Evolutionary conservation across 495 filamentous ascomycete genomes (phyloP).

Genomic region (Amniculicola lignicola): DNA sequence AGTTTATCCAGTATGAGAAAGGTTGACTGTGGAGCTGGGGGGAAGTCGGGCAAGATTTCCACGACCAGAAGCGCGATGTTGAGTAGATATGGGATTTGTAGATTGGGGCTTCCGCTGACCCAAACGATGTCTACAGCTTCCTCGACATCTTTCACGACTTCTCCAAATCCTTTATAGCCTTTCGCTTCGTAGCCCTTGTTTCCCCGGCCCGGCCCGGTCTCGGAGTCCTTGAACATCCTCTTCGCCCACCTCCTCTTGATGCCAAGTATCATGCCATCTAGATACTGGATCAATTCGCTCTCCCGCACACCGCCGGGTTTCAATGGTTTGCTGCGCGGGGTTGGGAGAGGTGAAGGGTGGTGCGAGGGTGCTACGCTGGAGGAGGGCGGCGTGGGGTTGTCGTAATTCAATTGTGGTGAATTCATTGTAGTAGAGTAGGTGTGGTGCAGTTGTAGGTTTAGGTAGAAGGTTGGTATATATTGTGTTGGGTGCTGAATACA

Average conservation of each 20-base stretch:
- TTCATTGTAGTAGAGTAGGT: too few species aligned
- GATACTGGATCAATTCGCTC: constrained; percentile 65
- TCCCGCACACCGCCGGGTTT: constrained; percentile 73
- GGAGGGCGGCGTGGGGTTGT: constrained; percentile 35
- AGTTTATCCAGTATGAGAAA: constrained; percentile 71
- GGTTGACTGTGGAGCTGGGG: constrained; percentile 60
- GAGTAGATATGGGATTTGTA: constrained; percentile 82
- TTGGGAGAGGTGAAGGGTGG: constrained; percentile 53
- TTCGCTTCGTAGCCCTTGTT: too few species aligned
- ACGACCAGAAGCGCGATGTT: constrained; percentile 67
- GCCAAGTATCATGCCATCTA: constrained; percentile 59
- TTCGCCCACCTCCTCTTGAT: constrained; percentile 72
- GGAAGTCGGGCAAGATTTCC: constrained; percentile 63
- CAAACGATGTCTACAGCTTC: constrained; percentile 72
- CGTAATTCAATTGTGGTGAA: too few species aligned
- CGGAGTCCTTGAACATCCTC: constrained; percentile 52
- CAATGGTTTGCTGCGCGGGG: constrained; percentile 61
- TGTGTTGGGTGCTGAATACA: too few species aligned
- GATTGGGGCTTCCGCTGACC: constrained; percentile 72
- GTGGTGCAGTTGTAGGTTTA: too few species aligned
- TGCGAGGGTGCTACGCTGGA: constrained; percentile 53
- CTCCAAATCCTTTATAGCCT: constrained; percentile 66
- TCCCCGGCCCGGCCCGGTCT: constrained; percentile 24
- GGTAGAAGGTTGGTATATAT: too few species aligned
- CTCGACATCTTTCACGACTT: constrained; percentile 69